Percentiles rank a stretch among this genome's conserved stretches.
Conservation (phyloP, 2,329 filamentous ascomycete genomes). For the Chaetomium sp. region DNA sequence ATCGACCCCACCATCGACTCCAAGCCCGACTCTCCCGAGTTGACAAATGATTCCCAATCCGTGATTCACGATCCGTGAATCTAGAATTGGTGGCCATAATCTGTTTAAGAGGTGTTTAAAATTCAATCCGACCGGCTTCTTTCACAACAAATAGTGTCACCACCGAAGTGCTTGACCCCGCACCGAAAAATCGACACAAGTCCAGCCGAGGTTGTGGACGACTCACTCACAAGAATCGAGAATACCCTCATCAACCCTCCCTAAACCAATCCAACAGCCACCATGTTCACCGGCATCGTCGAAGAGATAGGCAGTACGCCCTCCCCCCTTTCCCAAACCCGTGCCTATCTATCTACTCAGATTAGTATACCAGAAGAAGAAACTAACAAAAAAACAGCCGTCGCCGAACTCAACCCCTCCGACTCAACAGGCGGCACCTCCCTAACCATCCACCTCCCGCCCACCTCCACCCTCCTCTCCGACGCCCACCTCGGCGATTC, state of each 20-base stretch:
- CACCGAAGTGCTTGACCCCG: neutral
- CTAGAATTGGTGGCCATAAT: no score
- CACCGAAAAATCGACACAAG: neutral
- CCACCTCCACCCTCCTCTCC: constrained; percentile 64
- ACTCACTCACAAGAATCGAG: neutral
- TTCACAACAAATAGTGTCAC: no score
- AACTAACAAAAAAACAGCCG: constrained; percentile 47
- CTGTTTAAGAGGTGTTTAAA: no score
- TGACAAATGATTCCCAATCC: no score
- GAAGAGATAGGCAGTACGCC: constrained; percentile 83
- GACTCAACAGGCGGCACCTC: constrained; percentile 84
- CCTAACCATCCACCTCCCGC: constrained; percentile 70
- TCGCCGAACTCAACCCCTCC: constrained; percentile 72
- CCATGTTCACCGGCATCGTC: constrained; percentile 96
- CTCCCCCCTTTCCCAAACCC: neutral
- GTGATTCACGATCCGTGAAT: no score
- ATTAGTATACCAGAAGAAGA: constrained; percentile 2
- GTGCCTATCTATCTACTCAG: neutral
- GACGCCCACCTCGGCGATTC: constrained; percentile 88
- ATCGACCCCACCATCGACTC: no score
- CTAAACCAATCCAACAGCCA: neutral
- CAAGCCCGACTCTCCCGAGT: no score
- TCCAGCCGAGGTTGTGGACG: neutral
- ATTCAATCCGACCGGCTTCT: no score
- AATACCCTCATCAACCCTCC: neutral